phyloP scores from a whole-genome alignment of 2,329 filamentous ascomycete genomes.

The Aureobasidium vineae region DNA sequence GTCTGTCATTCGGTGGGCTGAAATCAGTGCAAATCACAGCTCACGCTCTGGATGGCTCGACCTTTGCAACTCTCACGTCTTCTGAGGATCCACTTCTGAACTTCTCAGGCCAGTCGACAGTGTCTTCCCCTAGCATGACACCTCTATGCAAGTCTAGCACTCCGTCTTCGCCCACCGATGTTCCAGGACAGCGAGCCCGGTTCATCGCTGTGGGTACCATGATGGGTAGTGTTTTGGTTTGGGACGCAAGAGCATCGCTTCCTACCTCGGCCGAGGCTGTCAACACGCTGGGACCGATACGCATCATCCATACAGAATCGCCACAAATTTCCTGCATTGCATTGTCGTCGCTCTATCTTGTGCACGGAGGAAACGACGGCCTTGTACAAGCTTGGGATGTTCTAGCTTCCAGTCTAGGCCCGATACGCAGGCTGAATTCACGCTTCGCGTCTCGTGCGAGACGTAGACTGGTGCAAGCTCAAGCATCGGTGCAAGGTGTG shows the following conservation, averaged over 20 bases:
- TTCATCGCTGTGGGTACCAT: constrained; percentile 79
- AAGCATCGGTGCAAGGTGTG: constrained; percentile 64
- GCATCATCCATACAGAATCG: constrained; percentile 84
- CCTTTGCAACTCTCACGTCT: constrained; percentile 65
- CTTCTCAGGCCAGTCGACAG: constrained; percentile 54
- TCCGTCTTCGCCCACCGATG: constrained; percentile 54
- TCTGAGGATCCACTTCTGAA: constrained; percentile 74
- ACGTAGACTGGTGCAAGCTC: constrained; percentile 66
- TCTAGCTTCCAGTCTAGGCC: constrained; percentile 73
- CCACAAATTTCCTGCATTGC: constrained; percentile 81
- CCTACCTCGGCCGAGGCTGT: constrained; percentile 54
- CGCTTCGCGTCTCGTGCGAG: constrained; percentile 79
- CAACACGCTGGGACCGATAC: constrained; percentile 67
- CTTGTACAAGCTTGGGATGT: constrained; percentile 96
- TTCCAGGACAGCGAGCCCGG: constrained; percentile 81
- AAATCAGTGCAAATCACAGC: constrained; percentile 64
- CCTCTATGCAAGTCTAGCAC: constrained; percentile 51
- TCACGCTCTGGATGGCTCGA: constrained; percentile 70
- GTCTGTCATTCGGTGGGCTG: constrained; percentile 60
- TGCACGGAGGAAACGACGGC: constrained; percentile 92
- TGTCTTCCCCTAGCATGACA: constrained; percentile 55
- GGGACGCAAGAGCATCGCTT: constrained; percentile 72
- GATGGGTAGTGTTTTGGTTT: constrained; percentile 72
- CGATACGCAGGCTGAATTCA: constrained; percentile 83
- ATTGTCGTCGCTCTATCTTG: constrained; percentile 78